These are phyloP conservation scores for Fusarium floridanum DNA, from an alignment of 2,329 filamentous ascomycete genomes.

Conservation along the genomic window DNA sequence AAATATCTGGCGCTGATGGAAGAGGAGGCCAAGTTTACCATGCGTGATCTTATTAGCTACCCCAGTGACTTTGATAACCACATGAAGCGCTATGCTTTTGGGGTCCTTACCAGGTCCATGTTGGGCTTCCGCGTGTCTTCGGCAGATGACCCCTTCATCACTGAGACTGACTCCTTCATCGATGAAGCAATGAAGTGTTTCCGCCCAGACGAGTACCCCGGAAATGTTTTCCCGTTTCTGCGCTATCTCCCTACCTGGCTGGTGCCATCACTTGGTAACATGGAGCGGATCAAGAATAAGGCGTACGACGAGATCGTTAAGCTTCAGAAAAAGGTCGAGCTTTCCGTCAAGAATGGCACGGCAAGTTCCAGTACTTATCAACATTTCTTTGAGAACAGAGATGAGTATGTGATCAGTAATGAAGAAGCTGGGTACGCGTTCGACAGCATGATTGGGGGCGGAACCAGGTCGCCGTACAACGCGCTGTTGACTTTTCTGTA, in stretches of 20 bases:
- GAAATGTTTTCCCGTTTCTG: conserved; percentile 8
- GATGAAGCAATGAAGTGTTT: neutral
- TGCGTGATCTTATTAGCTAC: neutral
- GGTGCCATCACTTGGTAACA: neutral
- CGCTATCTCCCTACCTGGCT: conserved; percentile 4
- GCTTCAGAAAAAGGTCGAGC: neutral
- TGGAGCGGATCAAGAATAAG: neutral
- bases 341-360: neutral
- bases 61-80: neutral
- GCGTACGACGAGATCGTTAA: neutral
- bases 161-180: neutral
- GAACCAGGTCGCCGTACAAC: conserved; percentile 3
- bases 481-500: conserved; percentile 4
- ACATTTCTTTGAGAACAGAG: conserved; percentile 2
- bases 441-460: conserved; percentile 4
- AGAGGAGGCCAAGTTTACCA: neutral
- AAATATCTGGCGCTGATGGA: neutral
- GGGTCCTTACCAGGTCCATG: conserved; percentile 5
- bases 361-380: neutral
- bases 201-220: conserved; percentile 4
- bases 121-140: conserved; percentile 1
- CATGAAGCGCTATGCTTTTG: conserved; percentile 4
- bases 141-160: conserved; percentile 4
- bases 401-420: neutral
- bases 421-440: conserved; percentile 12